phyloP scores from a whole-genome alignment of 148 eudicot species.

The Fallopia convolvulus region DNA sequence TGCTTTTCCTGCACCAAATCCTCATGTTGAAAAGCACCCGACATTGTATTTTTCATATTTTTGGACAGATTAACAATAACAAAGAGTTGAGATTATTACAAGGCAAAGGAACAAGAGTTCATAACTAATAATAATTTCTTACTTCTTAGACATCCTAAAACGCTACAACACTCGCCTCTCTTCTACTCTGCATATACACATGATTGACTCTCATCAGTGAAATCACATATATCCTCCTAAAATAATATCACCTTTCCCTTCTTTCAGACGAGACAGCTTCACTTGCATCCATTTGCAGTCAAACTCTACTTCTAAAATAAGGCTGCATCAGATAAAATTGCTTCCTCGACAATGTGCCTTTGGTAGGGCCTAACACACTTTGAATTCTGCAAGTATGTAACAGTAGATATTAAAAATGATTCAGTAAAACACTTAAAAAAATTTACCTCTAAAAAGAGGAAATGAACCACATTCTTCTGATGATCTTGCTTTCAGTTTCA shows the following conservation, averaged over 20 bases:
- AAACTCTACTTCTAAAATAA: background rate
- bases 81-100: background rate
- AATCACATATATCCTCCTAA: background rate
- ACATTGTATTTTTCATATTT: too few relatives aligned
- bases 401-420: background rate
- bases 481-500: background rate
- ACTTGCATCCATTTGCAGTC: background rate
- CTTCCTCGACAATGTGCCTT: background rate
- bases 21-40: too few relatives aligned
- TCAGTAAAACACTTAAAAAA: background rate
- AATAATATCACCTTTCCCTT: background rate
- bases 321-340: background rate
- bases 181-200: background rate
- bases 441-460: background rate
- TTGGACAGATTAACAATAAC: background rate
- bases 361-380: background rate
- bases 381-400: background rate
- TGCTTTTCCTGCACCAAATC: too few relatives aligned
- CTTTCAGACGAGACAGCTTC: background rate
- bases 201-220: background rate
- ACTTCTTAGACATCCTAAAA: background rate
- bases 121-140: background rate
- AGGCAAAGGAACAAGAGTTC: background rate
- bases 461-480: background rate
- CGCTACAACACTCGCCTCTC: background rate